These are phyloP conservation scores for Chrysanthemum makinoi DNA, from an alignment of 129 eudicot genomes.

Conservation along the genomic window DNA sequence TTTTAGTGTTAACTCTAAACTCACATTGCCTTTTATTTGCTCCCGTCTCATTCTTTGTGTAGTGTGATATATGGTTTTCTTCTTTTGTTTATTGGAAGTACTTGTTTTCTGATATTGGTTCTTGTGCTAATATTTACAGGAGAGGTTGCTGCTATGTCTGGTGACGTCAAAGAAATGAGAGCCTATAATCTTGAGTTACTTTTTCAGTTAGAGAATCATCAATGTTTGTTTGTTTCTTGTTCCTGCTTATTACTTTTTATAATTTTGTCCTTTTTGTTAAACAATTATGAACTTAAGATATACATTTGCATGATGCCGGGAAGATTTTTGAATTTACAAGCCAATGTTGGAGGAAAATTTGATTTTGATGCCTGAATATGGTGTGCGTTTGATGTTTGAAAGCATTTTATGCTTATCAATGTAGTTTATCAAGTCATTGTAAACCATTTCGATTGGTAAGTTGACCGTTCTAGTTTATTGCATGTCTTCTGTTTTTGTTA, in stretches of 20 bases:
- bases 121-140: slow-evolving; percentile 6
- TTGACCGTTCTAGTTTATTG: too few relatives aligned
- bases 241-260: not conserved
- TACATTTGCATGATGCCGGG: not conserved
- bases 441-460: too few relatives aligned
- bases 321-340: not conserved
- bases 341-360: not conserved
- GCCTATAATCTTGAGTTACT: not conserved
- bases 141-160: not conserved
- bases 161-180: not conserved
- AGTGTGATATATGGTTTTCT: not conserved
- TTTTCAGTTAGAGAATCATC: not conserved
- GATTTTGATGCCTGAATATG: not conserved
- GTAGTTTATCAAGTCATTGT: too few relatives aligned
- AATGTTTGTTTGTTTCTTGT: slow-evolving; percentile 4
- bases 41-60: not conserved
- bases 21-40: not conserved
- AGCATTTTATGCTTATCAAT: not conserved
- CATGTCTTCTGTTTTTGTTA: too few relatives aligned
- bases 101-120: not conserved
- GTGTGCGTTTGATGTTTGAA: not conserved
- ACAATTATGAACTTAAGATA: not conserved
- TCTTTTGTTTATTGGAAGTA: not conserved
- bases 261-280: not conserved
- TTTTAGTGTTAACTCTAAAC: not conserved